These are phyloP conservation scores for Penicillium sp. DNA, from an alignment of 2,329 filamentous ascomycete genomes.

Conservation along the genomic window DNA sequence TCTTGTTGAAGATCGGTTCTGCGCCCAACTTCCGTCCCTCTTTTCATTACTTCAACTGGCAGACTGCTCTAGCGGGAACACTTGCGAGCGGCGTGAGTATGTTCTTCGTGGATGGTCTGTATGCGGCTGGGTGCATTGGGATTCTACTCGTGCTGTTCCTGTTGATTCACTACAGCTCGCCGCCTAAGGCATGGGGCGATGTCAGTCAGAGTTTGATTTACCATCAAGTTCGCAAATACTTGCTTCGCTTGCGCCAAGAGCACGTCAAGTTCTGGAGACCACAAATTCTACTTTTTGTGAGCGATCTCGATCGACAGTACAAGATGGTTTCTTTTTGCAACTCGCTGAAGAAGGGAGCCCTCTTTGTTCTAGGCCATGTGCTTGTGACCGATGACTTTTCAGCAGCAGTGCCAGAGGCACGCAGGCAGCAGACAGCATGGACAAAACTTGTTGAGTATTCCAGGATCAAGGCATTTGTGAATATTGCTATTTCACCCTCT, in stretches of 20 bases:
- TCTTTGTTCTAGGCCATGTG: constrained; percentile 84
- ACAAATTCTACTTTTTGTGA: constrained; percentile 80
- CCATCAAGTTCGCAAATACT: constrained; percentile 81
- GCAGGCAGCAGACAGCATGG: constrained; percentile 77
- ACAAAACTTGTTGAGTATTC: constrained; percentile 84
- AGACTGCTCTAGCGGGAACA: constrained; percentile 72
- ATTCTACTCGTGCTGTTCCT: constrained; percentile 75
- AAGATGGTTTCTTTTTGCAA: constrained; percentile 89
- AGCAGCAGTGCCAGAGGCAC: constrained; percentile 74
- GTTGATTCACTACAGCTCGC: constrained; percentile 79
- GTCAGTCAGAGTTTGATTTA: constrained; percentile 89
- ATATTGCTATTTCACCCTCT: constrained; percentile 76
- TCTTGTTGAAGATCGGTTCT: constrained; percentile 79
- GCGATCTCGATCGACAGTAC: constrained; percentile 76
- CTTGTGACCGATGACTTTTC: constrained; percentile 83
- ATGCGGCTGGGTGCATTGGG: constrained; percentile 71
- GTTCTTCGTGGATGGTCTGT: constrained; percentile 85
- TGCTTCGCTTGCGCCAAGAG: constrained; percentile 77
- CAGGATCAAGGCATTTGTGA: constrained; percentile 84
- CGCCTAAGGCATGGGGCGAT: constrained; percentile 86
- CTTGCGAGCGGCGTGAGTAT: constrained; percentile 76
- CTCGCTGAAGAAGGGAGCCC: constrained; percentile 78
- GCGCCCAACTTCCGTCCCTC: constrained; percentile 86
- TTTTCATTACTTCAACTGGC: constrained; percentile 86
- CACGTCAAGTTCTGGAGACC: constrained; percentile 94